Conservation (phyloP, 2,329 filamentous ascomycete species). For the Phyllosticta ampelicida region DNA sequence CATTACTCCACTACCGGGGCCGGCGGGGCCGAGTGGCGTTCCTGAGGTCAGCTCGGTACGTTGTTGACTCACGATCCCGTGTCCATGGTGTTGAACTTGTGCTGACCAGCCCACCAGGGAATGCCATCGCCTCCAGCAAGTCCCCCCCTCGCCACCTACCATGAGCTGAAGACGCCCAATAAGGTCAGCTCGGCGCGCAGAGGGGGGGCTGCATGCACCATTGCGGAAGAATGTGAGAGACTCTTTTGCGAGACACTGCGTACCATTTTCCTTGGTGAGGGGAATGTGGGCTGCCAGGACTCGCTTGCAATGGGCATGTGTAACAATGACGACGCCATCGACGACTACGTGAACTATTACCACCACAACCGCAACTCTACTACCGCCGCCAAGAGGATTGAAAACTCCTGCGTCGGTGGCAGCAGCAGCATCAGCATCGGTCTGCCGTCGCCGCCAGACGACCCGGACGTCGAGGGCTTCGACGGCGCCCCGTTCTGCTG, state of each 20-base stretch:
- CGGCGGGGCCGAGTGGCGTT: slow-evolving; percentile 45
- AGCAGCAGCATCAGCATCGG: slow-evolving; percentile 14
- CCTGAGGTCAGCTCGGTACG: slow-evolving; percentile 35
- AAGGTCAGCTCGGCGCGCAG: slow-evolving; percentile 33
- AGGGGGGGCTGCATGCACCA: slow-evolving; percentile 92
- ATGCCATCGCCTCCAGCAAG: slow-evolving; percentile 76
- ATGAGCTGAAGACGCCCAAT: slow-evolving; percentile 39
- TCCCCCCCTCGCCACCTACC: slow-evolving; percentile 72
- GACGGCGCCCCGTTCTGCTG: slow-evolving; percentile 2
- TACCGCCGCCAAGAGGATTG: slow-evolving; percentile 57
- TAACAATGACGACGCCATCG: slow-evolving; percentile 18
- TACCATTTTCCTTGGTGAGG: slow-evolving; percentile 92
- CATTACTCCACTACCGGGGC: slow-evolving; percentile 93
- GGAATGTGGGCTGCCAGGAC: slow-evolving; percentile 63
- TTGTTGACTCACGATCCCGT: slow-evolving; percentile 8
- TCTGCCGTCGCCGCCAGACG: slow-evolving; percentile 25
- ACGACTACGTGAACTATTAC: slow-evolving; percentile 17
- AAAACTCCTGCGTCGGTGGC: slow-evolving; percentile 18
- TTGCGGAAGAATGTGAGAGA: slow-evolving; percentile 99
- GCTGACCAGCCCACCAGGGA: slow-evolving; percentile 45
- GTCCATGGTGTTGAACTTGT: not conserved
- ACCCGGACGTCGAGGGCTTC: slow-evolving; percentile 13
- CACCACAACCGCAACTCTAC: slow-evolving; percentile 14
- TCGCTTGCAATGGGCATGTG: slow-evolving; percentile 76
- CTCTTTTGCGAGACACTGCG: slow-evolving; percentile 97